Evolutionary conservation across 345 rosid species (phyloP).

Genomic region (Salix dunnii): DNA sequence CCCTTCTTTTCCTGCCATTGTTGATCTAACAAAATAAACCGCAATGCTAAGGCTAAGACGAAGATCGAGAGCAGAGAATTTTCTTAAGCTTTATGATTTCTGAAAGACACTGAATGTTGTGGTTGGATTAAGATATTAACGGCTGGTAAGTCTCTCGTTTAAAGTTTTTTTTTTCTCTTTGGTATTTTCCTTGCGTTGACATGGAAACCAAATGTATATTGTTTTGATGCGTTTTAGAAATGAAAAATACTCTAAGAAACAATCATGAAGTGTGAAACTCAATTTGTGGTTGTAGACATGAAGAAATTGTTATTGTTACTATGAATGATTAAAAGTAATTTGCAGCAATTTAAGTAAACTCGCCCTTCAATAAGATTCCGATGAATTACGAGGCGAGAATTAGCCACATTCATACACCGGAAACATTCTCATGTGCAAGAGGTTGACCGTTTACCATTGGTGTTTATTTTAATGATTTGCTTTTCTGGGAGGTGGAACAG

Average conservation of each 20-base stretch:
- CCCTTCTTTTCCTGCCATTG: constrained; percentile 23
- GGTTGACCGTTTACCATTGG: background rate
- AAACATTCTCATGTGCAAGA: background rate
- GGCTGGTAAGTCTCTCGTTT: background rate
- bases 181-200: background rate
- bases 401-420: background rate
- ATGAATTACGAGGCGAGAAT: background rate
- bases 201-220: background rate
- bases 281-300: too few species aligned
- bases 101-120: too few species aligned
- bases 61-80: background rate
- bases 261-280: too few species aligned
- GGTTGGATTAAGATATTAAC: background rate
- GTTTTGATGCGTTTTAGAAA: too few species aligned
- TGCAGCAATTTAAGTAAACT: too few species aligned
- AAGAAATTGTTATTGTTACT: too few species aligned
- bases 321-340: too few species aligned
- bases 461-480: background rate
- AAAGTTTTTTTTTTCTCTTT: background rate
- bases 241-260: too few species aligned
- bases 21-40: background rate
- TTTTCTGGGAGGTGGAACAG: background rate
- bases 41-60: background rate
- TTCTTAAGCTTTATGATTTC: background rate
- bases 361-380: too few species aligned